These are phyloP conservation scores for Hericium coralloides DNA, from an alignment of 768 basidiomycete species.

Conservation along the genomic window DNA sequence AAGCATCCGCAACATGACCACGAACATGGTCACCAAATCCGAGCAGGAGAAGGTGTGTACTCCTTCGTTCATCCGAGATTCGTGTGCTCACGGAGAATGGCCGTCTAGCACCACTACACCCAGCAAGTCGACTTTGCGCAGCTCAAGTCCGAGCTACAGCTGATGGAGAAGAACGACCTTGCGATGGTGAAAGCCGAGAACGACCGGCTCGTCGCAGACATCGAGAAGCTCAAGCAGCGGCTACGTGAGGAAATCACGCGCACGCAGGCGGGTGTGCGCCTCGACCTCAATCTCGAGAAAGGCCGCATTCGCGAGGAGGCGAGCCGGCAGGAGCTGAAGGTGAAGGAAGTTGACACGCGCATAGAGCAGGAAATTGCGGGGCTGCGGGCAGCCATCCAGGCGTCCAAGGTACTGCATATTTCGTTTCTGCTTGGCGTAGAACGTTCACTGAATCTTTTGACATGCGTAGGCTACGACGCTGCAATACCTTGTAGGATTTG, in stretches of 20 bases:
- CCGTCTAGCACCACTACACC: constrained; percentile 72
- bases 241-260: constrained; percentile 85
- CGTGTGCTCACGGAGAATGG: not conserved
- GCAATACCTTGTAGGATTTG: constrained; percentile 83
- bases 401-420: constrained; percentile 59
- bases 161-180: constrained; percentile 95
- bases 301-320: constrained; percentile 92
- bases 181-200: constrained; percentile 94
- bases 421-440: not conserved
- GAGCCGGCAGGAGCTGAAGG: constrained; percentile 86
- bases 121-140: constrained; percentile 97
- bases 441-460: not conserved
- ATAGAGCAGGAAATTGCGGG: constrained; percentile 95
- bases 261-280: constrained; percentile 86
- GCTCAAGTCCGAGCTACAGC: constrained; percentile 90
- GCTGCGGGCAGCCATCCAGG: constrained; percentile 74
- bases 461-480: constrained; percentile 62
- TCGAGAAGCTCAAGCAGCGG: constrained; percentile 92
- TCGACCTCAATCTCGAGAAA: constrained; percentile 96
- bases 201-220: constrained; percentile 83
- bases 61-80: not conserved
- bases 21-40: constrained; percentile 91
- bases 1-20: constrained; percentile 91
- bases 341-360: constrained; percentile 94
- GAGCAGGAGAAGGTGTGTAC: constrained; percentile 84